A percentile compares a stretch with the other conserved stretches of the same genome.
Evolutionary conservation across 805 yeast genomes (phyloP).

Genomic region (Brettanomyces anomalus): DNA sequence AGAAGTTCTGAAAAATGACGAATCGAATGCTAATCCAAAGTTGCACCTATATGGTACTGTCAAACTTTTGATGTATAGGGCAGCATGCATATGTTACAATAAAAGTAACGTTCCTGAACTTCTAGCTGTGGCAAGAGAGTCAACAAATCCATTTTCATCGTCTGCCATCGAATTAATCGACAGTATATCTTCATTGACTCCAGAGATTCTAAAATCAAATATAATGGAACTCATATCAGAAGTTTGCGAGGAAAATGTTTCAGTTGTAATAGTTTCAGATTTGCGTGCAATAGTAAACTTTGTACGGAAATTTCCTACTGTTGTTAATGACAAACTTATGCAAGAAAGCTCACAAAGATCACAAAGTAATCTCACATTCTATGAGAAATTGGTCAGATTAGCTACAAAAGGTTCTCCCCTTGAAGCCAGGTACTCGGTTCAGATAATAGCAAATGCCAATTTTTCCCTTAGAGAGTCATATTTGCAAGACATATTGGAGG

Average conservation of each 20-base stretch:
- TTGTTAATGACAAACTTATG: constrained; percentile 18
- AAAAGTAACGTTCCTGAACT: constrained; percentile 51
- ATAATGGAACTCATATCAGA: constrained; percentile 25
- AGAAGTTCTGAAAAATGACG: constrained; percentile 7
- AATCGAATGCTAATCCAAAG: no score
- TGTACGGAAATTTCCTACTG: constrained; percentile 39
- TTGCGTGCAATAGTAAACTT: constrained; percentile 56
- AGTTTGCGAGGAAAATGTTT: constrained; percentile 4
- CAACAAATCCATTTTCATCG: constrained; percentile 15
- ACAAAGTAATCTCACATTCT: constrained; percentile 30
- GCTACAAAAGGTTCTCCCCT: constrained; percentile 44
- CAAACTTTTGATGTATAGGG: constrained; percentile 50
- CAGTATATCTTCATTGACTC: constrained; percentile 49
- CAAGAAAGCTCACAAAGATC: constrained; percentile 17
- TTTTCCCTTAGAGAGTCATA: constrained; percentile 28
- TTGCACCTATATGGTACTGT: constrained; percentile 28
- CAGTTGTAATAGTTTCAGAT: constrained; percentile 26
- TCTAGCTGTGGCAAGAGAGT: constrained; percentile 35
- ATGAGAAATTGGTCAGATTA: constrained; percentile 35
- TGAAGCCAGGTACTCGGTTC: constrained; percentile 59
- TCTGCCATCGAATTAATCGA: constrained; percentile 48
- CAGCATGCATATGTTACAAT: constrained; percentile 55
- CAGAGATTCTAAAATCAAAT: constrained; percentile 57
- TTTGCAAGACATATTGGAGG: constrained; percentile 29
- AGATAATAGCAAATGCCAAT: constrained; percentile 41